A percentile compares a stretch with the other conserved stretches of the same genome.
Conservation (phyloP, 2,329 filamentous ascomycete genomes). For the Pseudocercospora crystallina region DNA sequence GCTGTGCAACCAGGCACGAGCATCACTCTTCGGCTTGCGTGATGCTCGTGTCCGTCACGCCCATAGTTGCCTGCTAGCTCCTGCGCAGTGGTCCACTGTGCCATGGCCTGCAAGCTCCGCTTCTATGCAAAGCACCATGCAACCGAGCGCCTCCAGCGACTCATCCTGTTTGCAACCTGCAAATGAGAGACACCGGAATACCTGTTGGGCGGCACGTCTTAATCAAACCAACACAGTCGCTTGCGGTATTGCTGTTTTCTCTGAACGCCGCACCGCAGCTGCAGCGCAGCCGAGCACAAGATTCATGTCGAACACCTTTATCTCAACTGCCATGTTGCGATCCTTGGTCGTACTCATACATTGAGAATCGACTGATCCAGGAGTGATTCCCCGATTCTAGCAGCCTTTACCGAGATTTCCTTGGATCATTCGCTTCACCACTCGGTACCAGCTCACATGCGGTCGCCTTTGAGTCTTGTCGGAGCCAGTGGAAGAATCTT, state of each 20-base stretch:
- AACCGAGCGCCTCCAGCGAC: constrained; percentile 2
- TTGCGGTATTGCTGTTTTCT: not conserved
- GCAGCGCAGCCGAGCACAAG: too few species aligned
- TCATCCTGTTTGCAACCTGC: not conserved
- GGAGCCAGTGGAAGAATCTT: too few species aligned
- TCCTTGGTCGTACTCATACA: too few species aligned
- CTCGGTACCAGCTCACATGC: too few species aligned
- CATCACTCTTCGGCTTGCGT: not conserved
- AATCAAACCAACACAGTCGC: constrained; percentile 5
- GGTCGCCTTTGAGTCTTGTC: too few species aligned
- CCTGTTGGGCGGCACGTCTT: constrained; percentile 5
- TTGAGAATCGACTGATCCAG: too few species aligned
- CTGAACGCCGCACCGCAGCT: not conserved
- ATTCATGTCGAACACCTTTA: too few species aligned
- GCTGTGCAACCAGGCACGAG: constrained; percentile 2
- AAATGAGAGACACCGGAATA: not conserved
- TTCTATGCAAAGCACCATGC: constrained; percentile 7
- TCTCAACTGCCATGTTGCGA: too few species aligned
- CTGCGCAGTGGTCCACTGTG: not conserved
- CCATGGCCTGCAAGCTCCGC: constrained; percentile 10
- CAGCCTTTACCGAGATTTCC: too few species aligned
- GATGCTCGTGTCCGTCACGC: constrained; percentile 9
- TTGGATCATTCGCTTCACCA: too few species aligned
- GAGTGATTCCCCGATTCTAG: too few species aligned
- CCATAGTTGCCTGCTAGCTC: constrained; percentile 3